phyloP scores from a whole-genome alignment of 225 moss, liverwort and hornwort genomes.

The Anthoceros angustus region DNA sequence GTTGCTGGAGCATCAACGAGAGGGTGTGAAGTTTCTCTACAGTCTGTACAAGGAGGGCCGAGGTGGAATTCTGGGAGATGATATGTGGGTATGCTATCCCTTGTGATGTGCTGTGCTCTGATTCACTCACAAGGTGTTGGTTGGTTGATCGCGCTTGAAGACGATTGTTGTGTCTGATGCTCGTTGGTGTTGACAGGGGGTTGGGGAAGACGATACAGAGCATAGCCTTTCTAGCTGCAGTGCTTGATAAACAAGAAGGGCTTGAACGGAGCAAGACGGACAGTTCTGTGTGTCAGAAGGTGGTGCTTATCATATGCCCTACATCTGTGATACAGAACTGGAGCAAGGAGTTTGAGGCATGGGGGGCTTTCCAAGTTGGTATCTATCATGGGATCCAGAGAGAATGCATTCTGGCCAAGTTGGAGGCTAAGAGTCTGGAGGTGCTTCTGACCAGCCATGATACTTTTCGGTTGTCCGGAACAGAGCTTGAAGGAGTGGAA shows the following conservation, averaged over 20 bases:
- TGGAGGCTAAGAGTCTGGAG: slow-evolving; percentile 41
- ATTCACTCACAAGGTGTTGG: background rate
- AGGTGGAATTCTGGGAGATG: slow-evolving; percentile 85
- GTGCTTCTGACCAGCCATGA: slow-evolving; percentile 87
- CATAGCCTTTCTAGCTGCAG: slow-evolving; percentile 74
- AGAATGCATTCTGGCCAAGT: slow-evolving; percentile 39
- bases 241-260: slow-evolving; percentile 42
- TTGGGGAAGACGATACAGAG: slow-evolving; percentile 92
- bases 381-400: slow-evolving; percentile 65
- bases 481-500: slow-evolving; percentile 36
- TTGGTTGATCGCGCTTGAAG: background rate
- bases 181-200: slow-evolving; percentile 39
- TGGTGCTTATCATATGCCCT: slow-evolving; percentile 69
- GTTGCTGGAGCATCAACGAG: slow-evolving; percentile 75
- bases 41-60: slow-evolving; percentile 42
- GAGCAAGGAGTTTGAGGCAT: slow-evolving; percentile 80
- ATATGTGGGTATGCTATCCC: slow-evolving; percentile 40
- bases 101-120: background rate
- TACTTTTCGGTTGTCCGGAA: slow-evolving; percentile 54
- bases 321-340: slow-evolving; percentile 88
- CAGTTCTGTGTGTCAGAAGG: slow-evolving; percentile 17
- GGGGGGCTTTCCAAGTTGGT: slow-evolving; percentile 71
- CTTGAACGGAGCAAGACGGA: slow-evolving; percentile 8
- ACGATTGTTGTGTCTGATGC: background rate
- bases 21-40: slow-evolving; percentile 66